These are phyloP conservation scores for Solanum ossicruentum DNA, from an alignment of 257 asterid genomes.

Conservation along the genomic window DNA sequence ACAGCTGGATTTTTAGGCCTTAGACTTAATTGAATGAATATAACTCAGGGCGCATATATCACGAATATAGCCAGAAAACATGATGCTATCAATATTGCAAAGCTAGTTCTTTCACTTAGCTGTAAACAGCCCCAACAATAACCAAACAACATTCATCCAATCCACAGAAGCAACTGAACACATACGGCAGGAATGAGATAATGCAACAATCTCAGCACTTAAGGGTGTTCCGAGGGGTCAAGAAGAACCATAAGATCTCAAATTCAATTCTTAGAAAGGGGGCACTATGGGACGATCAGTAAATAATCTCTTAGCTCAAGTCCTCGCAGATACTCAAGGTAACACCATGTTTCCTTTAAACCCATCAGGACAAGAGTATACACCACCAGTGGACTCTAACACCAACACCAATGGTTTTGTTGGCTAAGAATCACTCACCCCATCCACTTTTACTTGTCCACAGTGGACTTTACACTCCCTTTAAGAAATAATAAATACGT, in stretches of 20 bases:
- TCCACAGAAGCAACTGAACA: neutral
- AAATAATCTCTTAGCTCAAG: too few relatives aligned
- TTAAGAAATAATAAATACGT: too few relatives aligned
- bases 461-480: too few relatives aligned
- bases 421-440: too few relatives aligned
- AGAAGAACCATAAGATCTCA: neutral
- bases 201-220: conserved; percentile 19
- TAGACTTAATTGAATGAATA: neutral
- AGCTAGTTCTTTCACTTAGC: neutral
- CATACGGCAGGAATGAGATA: neutral
- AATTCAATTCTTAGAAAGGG: neutral
- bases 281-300: too few relatives aligned
- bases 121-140: neutral
- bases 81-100: neutral
- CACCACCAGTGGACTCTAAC: too few relatives aligned
- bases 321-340: too few relatives aligned
- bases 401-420: too few relatives aligned
- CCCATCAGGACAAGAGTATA: too few relatives aligned
- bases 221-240: neutral
- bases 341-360: too few relatives aligned
- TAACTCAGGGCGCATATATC: neutral
- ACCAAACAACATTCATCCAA: neutral
- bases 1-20: neutral
- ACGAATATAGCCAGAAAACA: neutral
- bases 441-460: too few relatives aligned